A percentile compares a stretch with the other conserved stretches of the same genome.
Evolutionary conservation across 495 filamentous ascomycete genomes (phyloP).

Genomic region (Neurospora sp.): DNA sequence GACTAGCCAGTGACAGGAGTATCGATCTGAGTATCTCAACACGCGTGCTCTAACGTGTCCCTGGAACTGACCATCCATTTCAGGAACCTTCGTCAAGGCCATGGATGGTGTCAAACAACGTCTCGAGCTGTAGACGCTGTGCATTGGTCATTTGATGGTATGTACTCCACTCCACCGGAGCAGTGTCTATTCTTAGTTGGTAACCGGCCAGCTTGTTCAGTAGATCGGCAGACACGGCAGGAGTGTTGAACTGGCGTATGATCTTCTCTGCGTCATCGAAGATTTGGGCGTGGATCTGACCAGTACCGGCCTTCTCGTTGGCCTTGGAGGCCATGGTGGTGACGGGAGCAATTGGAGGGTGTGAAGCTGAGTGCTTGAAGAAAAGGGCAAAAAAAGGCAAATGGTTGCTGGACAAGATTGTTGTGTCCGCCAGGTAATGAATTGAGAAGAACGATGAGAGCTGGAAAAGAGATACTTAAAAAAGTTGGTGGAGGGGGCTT

Average conservation of each 20-base stretch:
- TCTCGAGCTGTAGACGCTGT: background rate
- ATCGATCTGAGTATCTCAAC: background rate
- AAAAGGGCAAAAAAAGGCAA: no score
- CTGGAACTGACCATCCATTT: no score
- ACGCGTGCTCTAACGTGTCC: no score
- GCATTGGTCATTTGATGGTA: background rate
- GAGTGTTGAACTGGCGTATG: background rate
- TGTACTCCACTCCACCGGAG: background rate
- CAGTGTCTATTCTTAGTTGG: fast-evolving
- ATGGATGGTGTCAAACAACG: background rate
- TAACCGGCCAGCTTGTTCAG: background rate
- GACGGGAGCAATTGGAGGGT: background rate
- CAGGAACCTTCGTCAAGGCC: background rate
- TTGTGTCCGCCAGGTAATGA: no score
- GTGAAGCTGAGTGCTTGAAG: background rate
- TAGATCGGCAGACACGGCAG: background rate
- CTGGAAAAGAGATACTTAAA: no score
- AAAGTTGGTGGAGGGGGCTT: no score
- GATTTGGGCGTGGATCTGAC: fast-evolving
- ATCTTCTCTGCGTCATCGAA: background rate
- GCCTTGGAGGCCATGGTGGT: background rate
- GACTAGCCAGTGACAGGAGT: background rate
- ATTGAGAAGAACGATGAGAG: no score
- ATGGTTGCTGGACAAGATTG: no score
- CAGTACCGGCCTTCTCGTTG: fast-evolving